A percentile compares a stretch with the other conserved stretches of the same genome.
phyloP scores from a whole-genome alignment of 345 rosid species.

The Acer yangbiense region DNA sequence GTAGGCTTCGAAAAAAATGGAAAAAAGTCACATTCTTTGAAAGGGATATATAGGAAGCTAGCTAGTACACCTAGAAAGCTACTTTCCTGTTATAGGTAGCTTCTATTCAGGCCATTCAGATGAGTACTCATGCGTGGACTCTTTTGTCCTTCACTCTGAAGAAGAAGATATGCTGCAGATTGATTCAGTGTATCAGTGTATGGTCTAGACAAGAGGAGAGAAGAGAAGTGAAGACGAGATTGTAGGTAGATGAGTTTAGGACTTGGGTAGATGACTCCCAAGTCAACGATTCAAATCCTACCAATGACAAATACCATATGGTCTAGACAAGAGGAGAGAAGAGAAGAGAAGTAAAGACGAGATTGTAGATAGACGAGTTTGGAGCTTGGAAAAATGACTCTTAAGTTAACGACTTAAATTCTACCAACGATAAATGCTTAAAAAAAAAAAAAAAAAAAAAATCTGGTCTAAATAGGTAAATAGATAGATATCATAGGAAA shows the following conservation, averaged over 20 bases:
- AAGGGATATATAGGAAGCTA: slow-evolving; percentile 5
- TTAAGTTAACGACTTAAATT: too few relatives aligned
- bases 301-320: neutral
- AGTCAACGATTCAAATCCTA: too few relatives aligned
- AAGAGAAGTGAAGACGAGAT: neutral
- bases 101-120: neutral
- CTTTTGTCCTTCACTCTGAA: slow-evolving; percentile 21
- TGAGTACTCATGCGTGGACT: neutral
- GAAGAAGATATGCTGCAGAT: neutral
- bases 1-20: slow-evolving; percentile 14
- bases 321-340: neutral
- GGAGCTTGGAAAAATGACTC: too few relatives aligned
- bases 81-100: slow-evolving; percentile 15
- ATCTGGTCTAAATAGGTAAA: too few relatives aligned
- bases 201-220: neutral
- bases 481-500: too few relatives aligned
- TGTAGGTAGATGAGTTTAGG: too few relatives aligned
- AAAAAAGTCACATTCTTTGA: slow-evolving; percentile 10
- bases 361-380: too few relatives aligned
- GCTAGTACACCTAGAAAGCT: slow-evolving; percentile 2
- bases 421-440: accelerated
- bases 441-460: too few relatives aligned
- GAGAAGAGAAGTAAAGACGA: neutral
- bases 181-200: neutral
- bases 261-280: too few relatives aligned